Base-by-base conservation (phyloP, 2,329 filamentous ascomycete genomes). In the Fusarium illudens region DNA sequence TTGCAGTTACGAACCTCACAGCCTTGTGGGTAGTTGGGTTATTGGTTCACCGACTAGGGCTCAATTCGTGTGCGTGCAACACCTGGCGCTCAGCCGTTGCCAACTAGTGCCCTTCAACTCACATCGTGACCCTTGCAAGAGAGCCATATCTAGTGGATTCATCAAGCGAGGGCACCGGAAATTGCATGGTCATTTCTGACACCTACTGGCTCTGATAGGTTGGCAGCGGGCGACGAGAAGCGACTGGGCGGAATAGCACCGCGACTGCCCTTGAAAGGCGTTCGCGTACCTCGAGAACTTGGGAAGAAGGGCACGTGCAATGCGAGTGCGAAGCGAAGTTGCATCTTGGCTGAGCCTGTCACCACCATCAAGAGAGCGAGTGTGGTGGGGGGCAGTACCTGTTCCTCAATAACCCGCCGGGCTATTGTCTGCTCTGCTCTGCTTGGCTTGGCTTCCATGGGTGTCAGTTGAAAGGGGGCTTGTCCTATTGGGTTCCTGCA, bases 221-320 rank as follows among this genome's bases (percentile, higher is more conserved):
- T 15, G 19, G 7, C 6, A 6, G 17, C 6, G 5, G n/a, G 6
- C 37, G n/a, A 22, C 29, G 42, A 56, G 50, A 69, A 69, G 66
- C 66, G 66, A 49, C 51, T 10, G 32, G 19, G 62, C 66, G 66
- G 66, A 69, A 69, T 36, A 19, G 32, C 51, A 62, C 66, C 66
- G 66, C 66, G 53, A 22, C 49, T 37, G 19, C 10, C 20, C 29
- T 42, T 32, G 10, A 15, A 12, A n/a, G 42, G 42, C 22, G 42
- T 46, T 46, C 42, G 22, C 22, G 20, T 25, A n/a, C 39, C 25
- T 25, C 8, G 1, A 29, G 17, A 10, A 8, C 12, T 13, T n/a
- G n/a, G n/a, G n/a, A n/a, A n/a, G 9, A 25, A 42, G 13, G 17
- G 53, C 42, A 22, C 19, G 30, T 37, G 52, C 19, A 22, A 32